A percentile compares a stretch with the other conserved stretches of the same genome.
Evolutionary conservation across 2,329 filamentous ascomycete genomes (phyloP).

Genomic region (Hypoxylon rubiginosum): DNA sequence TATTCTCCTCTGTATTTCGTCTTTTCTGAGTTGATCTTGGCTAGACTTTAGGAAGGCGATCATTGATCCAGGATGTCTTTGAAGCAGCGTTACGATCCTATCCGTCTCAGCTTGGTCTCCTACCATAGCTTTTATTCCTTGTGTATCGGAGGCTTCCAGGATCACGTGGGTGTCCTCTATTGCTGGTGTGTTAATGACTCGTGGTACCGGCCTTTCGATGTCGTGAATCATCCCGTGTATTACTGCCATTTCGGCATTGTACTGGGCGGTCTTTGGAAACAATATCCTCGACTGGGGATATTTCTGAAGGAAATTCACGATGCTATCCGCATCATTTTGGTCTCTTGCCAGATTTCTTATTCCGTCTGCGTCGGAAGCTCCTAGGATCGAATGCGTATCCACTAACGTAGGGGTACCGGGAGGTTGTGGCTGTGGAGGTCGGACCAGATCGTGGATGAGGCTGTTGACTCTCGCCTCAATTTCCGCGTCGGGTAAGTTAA

Average conservation of each 20-base stretch:
- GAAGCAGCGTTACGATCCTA: background rate
- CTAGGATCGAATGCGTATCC: background rate
- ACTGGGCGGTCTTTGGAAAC: background rate
- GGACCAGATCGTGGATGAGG: background rate
- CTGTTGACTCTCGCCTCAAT: background rate
- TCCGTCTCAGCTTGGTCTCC: background rate
- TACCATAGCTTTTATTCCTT: background rate
- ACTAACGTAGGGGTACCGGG: background rate
- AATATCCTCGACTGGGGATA: background rate
- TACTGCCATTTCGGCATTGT: background rate
- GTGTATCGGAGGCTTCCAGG: background rate
- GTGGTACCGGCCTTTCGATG: too few relatives aligned
- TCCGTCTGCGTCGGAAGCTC: background rate
- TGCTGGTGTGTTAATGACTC: background rate
- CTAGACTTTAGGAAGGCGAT: background rate
- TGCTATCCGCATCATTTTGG: background rate
- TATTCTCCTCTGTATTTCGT: slow-evolving; percentile 3
- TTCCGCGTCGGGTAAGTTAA: background rate
- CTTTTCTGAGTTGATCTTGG: background rate
- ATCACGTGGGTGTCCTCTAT: background rate
- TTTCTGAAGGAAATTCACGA: background rate
- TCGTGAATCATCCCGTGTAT: too few relatives aligned
- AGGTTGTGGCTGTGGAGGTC: too few relatives aligned
- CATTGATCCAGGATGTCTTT: background rate
- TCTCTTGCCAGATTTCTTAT: background rate